phyloP scores from a whole-genome alignment of 2,329 filamentous ascomycete species.

The Tolypocladium paradoxum region DNA sequence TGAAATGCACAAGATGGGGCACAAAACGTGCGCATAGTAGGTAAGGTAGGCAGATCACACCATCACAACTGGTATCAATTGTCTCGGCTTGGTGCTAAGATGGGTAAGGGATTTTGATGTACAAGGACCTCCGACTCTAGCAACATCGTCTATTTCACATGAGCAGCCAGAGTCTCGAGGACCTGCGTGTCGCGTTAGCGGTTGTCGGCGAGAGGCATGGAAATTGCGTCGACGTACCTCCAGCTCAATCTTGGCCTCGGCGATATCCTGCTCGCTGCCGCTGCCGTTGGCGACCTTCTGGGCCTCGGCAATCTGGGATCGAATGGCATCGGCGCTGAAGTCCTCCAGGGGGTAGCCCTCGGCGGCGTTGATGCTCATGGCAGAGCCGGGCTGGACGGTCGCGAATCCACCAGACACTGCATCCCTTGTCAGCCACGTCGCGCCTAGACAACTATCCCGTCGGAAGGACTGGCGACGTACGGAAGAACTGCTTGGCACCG shows the following conservation, averaged over 20 bases:
- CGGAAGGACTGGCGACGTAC: slow-evolving; percentile 44
- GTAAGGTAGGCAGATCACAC: slow-evolving; percentile 2
- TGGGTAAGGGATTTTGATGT: slow-evolving; percentile 28
- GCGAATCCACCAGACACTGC: slow-evolving; percentile 94
- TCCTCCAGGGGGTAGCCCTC: slow-evolving; percentile 93
- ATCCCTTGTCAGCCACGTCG: slow-evolving; percentile 5
- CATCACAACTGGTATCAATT: slow-evolving; percentile 25
- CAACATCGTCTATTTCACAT: slow-evolving; percentile 61
- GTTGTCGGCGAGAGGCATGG: background rate
- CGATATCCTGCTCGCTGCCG: slow-evolving; percentile 94
- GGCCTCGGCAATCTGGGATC: slow-evolving; percentile 82
- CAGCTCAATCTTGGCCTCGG: slow-evolving; percentile 97
- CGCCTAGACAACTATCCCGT: background rate
- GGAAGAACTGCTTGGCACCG: slow-evolving; percentile 92
- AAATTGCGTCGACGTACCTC: slow-evolving; percentile 50
- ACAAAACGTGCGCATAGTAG: background rate
- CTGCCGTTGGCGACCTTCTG: slow-evolving; percentile 86
- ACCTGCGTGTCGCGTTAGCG: slow-evolving; percentile 39
- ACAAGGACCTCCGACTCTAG: slow-evolving; percentile 28
- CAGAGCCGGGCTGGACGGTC: slow-evolving; percentile 88
- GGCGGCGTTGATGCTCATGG: slow-evolving; percentile 95
- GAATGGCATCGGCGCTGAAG: slow-evolving; percentile 86
- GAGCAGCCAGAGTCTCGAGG: slow-evolving; percentile 71
- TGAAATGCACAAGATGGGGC: background rate
- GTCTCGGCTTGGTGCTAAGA: slow-evolving; percentile 23